These are phyloP conservation scores for Pythium scleroteichum DNA, from an alignment of 352 stramenopile species.

Conservation along the genomic window DNA sequence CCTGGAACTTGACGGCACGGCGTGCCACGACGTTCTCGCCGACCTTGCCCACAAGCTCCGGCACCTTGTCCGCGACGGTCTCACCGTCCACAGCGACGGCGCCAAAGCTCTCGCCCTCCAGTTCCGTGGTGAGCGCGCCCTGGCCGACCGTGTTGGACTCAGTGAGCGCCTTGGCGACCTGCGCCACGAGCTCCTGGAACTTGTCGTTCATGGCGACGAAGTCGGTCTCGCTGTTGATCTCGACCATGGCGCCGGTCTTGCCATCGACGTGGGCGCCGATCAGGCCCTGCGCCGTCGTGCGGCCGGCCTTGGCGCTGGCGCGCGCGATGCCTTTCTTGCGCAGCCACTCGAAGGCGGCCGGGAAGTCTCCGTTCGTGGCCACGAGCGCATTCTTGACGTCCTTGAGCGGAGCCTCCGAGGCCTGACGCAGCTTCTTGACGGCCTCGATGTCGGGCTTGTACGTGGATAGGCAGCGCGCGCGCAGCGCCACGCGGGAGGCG, in stretches of 20 bases:
- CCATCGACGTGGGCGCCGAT: constrained; percentile 73
- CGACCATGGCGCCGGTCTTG: constrained; percentile 85
- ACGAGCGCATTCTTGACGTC: constrained; percentile 90
- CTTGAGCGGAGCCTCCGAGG: constrained; percentile 86
- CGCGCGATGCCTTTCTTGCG: constrained; percentile 87
- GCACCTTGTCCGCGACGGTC: constrained; percentile 69
- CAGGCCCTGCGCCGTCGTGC: constrained; percentile 77
- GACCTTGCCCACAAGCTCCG: constrained; percentile 80
- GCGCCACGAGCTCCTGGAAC: constrained; percentile 79
- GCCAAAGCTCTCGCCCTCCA: constrained; percentile 45
- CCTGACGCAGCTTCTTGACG: constrained; percentile 87
- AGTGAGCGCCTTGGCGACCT: constrained; percentile 50
- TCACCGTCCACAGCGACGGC: constrained; percentile 52
- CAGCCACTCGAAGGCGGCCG: constrained; percentile 86
- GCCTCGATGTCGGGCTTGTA: constrained; percentile 82
- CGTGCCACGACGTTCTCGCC: constrained; percentile 87
- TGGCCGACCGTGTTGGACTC: constrained; percentile 22
- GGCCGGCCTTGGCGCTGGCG: constrained; percentile 76
- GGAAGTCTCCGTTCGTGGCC: constrained; percentile 79
- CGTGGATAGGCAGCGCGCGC: constrained; percentile 53
- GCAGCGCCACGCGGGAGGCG: constrained; percentile 15
- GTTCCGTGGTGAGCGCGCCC: constrained; percentile 32
- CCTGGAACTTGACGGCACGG: constrained; percentile 68
- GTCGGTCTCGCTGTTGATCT: constrained; percentile 95
- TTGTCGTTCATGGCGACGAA: constrained; percentile 94